Evolutionary conservation across 176 grass and related monocot species (phyloP).

Genomic region (Paspalum notatum): DNA sequence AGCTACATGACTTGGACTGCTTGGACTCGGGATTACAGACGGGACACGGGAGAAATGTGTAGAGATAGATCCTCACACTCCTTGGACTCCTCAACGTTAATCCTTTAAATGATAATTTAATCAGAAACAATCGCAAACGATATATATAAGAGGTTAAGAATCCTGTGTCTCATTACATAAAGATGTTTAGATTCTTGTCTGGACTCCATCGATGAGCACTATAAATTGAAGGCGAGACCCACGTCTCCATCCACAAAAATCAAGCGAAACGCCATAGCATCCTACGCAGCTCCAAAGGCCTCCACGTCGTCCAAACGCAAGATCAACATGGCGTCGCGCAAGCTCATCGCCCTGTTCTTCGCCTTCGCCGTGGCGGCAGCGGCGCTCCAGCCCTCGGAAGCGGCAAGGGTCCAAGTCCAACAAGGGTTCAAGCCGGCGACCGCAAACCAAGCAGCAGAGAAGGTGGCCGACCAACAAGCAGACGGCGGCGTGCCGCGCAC

Average conservation of each 20-base stretch:
- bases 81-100: neutral
- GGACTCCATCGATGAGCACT: neutral
- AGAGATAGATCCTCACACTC: neutral
- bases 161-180: neutral
- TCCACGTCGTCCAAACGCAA: neutral
- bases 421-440: neutral
- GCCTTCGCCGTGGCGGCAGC: constrained; percentile 13
- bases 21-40: too few species aligned
- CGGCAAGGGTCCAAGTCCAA: neutral
- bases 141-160: neutral
- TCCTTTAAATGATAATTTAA: neutral
- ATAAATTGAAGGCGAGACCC: constrained; percentile 34
- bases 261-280: neutral
- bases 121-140: neutral
- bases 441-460: neutral
- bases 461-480: neutral
- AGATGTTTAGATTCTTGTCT: neutral
- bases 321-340: neutral
- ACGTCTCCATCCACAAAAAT: neutral
- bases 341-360: neutral
- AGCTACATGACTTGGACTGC: neutral
- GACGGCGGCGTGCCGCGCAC: neutral
- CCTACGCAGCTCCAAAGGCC: neutral
- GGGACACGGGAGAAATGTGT: neutral
- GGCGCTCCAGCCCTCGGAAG: neutral